A percentile compares a stretch with the other conserved stretches of the same genome.
phyloP scores from a whole-genome alignment of 805 yeast species.

The Yamadazyma laniorum region DNA sequence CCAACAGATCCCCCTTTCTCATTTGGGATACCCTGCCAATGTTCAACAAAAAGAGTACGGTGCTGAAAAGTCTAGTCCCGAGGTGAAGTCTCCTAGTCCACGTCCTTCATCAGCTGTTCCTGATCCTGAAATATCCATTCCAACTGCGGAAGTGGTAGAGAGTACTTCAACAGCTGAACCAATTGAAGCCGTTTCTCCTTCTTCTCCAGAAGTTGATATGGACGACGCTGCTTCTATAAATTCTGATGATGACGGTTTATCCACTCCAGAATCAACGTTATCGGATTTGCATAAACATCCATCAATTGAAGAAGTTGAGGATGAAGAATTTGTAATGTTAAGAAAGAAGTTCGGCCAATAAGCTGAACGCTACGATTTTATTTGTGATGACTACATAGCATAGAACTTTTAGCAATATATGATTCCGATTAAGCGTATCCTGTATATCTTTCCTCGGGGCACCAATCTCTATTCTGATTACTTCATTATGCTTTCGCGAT shows the following conservation, averaged over 20 bases:
- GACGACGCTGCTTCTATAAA: conserved; percentile 7
- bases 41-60: background rate
- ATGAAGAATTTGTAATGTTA: conserved; percentile 38
- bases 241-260: conserved; percentile 9
- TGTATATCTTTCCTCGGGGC: too few species aligned
- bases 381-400: background rate
- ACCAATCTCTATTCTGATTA: too few species aligned
- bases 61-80: background rate
- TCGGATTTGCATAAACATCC: conserved; percentile 24
- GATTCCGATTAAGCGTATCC: too few species aligned
- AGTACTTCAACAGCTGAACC: conserved; percentile 8
- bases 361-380: background rate
- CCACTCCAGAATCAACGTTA: conserved; percentile 12
- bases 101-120: background rate
- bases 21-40: background rate
- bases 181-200: conserved; percentile 12
- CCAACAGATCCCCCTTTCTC: background rate
- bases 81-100: background rate
- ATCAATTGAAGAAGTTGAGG: conserved; percentile 32
- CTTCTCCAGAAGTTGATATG: conserved; percentile 13
- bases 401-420: background rate
- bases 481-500: too few species aligned
- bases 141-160: conserved; percentile 13
- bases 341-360: conserved; percentile 36
- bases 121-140: conserved; percentile 10